phyloP scores from a whole-genome alignment of 2,329 filamentous ascomycete genomes.

The Plectosphaerella plurivora region DNA sequence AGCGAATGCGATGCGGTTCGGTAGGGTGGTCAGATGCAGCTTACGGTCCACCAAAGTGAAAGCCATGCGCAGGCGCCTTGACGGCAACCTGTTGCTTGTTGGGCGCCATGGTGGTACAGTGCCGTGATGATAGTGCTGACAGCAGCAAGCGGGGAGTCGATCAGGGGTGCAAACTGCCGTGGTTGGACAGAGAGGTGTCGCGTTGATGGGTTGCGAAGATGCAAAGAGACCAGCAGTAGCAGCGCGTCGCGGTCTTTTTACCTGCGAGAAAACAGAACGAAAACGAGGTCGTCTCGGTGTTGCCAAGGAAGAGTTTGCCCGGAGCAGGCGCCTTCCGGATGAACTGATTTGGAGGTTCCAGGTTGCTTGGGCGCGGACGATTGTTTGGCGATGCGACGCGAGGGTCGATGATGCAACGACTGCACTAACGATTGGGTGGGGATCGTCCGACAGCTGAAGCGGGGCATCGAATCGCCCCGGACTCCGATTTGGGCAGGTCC shows the following conservation, averaged over 20 bases:
- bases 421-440: not conserved
- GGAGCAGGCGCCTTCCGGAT: slow-evolving; percentile 18
- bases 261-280: too few relatives aligned
- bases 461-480: not conserved
- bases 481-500: too few relatives aligned
- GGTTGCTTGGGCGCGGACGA: not conserved
- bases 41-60: slow-evolving; percentile 50
- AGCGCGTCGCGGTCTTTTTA: not conserved
- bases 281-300: not conserved
- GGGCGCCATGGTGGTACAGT: slow-evolving; percentile 21
- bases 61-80: slow-evolving; percentile 31
- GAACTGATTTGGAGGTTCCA: slow-evolving; percentile 16
- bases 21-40: slow-evolving; percentile 11
- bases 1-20: not conserved
- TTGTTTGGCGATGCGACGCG: not conserved
- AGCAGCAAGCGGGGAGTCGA: too few relatives aligned
- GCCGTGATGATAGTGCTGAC: not conserved
- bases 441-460: not conserved
- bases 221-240: not conserved
- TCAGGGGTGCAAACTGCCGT: too few relatives aligned
- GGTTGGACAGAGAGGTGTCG: too few relatives aligned
- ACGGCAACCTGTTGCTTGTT: slow-evolving; percentile 21
- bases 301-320: slow-evolving; percentile 6
- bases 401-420: not conserved
- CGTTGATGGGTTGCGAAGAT: too few relatives aligned